phyloP scores from a whole-genome alignment of 495 filamentous ascomycete genomes.

The Aspergillus panamensis region DNA sequence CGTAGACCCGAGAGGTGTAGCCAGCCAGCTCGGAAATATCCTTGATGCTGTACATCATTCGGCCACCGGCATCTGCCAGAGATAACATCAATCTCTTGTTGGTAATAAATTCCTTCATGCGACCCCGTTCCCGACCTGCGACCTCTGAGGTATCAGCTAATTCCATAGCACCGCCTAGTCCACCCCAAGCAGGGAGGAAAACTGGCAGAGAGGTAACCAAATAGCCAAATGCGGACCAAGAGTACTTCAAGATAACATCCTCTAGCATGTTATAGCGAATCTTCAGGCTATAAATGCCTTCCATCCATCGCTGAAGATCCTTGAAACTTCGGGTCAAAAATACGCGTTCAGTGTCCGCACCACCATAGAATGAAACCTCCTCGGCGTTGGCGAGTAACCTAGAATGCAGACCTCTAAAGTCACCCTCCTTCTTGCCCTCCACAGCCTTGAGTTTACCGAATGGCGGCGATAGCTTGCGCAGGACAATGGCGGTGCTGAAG shows the following conservation, averaged over 20 bases:
- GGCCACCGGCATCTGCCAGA: constrained; percentile 89
- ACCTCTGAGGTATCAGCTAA: constrained; percentile 42
- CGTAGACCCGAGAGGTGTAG: constrained; percentile 95
- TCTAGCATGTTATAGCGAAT: constrained; percentile 98
- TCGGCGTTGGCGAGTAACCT: constrained; percentile 95
- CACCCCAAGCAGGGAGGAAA: constrained; percentile 94
- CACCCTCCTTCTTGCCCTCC: constrained; percentile 88
- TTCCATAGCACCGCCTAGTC: constrained; percentile 68
- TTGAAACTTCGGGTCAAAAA: constrained; percentile 89
- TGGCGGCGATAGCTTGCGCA: constrained; percentile 83
- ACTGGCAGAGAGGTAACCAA: constrained; percentile 87
- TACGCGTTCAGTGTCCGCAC: constrained; percentile 84
- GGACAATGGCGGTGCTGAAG: constrained; percentile 82
- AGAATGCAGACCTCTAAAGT: constrained; percentile 86
- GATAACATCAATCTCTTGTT: constrained; percentile 99
- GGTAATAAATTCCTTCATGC: constrained; percentile 99
- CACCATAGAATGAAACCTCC: constrained; percentile 98
- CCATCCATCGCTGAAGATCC: constrained; percentile 91
- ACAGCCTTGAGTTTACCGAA: constrained; percentile 96
- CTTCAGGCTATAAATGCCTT: constrained; percentile 91
- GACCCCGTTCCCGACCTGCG: constrained; percentile 65
- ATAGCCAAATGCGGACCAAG: constrained; percentile 97
- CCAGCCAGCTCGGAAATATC: constrained; percentile 91
- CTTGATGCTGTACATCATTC: constrained; percentile 99
- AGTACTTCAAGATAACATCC: constrained; percentile 97